A percentile compares a stretch with the other conserved stretches of the same genome.
Conservation (phyloP, 1,284 basidiomycete species). For the Coniophora puteana region DNA sequence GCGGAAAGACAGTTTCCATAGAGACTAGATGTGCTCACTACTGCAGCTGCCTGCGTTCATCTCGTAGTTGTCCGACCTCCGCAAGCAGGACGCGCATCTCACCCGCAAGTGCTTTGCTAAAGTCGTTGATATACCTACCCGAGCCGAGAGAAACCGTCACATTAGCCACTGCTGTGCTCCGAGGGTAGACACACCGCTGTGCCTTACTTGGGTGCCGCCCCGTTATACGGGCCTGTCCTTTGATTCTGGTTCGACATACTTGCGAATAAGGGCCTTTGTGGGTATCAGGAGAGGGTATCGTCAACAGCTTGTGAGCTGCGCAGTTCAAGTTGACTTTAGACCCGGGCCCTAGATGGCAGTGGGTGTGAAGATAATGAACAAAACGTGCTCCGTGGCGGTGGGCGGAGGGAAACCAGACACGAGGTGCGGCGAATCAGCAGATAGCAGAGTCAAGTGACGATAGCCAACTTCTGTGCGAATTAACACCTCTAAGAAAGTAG, state of each 20-base stretch:
- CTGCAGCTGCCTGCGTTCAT: slow-evolving; percentile 66
- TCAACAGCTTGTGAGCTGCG: no score
- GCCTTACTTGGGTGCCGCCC: slow-evolving; percentile 29
- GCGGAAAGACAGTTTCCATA: neutral
- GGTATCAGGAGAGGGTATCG: neutral
- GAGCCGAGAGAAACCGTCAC: neutral
- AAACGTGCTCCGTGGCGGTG: no score
- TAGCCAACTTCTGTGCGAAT: no score
- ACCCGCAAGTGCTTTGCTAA: slow-evolving; percentile 58
- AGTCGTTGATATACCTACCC: slow-evolving; percentile 64
- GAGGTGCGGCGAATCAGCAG: no score
- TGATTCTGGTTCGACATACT: slow-evolving; percentile 15
- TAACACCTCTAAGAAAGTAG: no score
- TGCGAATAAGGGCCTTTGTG: neutral
- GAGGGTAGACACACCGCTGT: neutral
- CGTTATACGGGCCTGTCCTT: slow-evolving; percentile 26
- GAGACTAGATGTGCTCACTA: slow-evolving; percentile 43
- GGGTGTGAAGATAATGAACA: no score
- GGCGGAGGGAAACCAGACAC: no score
- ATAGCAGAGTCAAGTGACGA: no score
- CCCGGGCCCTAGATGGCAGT: no score
- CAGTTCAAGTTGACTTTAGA: no score
- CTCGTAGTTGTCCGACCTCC: slow-evolving; percentile 72
- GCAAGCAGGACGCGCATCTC: slow-evolving; percentile 59
- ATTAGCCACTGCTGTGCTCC: neutral